These are phyloP conservation scores for Pichia sp. DNA, from an alignment of 1,139 yeast genomes.

Conservation along the genomic window DNA sequence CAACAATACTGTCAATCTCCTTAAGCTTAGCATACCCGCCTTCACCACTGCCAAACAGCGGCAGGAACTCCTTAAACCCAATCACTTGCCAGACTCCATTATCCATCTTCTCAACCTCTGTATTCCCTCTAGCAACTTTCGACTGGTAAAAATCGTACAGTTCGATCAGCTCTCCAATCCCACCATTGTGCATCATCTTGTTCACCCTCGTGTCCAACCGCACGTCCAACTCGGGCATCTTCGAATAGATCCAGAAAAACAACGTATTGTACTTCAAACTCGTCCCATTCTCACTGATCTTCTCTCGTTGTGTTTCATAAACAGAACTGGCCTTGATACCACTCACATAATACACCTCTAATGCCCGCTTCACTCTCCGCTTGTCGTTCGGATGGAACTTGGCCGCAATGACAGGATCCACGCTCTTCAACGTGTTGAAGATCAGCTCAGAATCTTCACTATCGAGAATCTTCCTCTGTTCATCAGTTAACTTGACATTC, in stretches of 20 bases:
- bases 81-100: conserved; percentile 93
- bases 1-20: no score
- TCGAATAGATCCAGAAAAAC: conserved; percentile 82
- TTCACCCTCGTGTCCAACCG: conserved; percentile 82
- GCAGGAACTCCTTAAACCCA: conserved; percentile 91
- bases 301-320: conserved; percentile 57
- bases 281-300: conserved; percentile 36
- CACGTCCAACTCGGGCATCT: conserved; percentile 53
- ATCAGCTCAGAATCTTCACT: conserved; percentile 41
- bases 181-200: conserved; percentile 71
- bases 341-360: conserved; percentile 73
- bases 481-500: conserved; percentile 21
- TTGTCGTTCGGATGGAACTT: conserved; percentile 93
- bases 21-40: conserved; percentile 17
- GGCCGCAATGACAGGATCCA: conserved; percentile 72
- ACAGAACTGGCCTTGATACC: conserved; percentile 69
- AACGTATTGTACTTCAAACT: conserved; percentile 64
- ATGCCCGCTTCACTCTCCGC: conserved; percentile 72
- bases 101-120: conserved; percentile 53
- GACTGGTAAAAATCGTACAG: conserved; percentile 45
- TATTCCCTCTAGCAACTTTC: conserved; percentile 26
- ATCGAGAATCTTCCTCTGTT: conserved; percentile 43
- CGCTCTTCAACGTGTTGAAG: conserved; percentile 43
- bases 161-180: conserved; percentile 63
- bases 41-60: conserved; percentile 56